Conservation (phyloP, 495 filamentous ascomycete genomes). For the Aspergillus avenaceus region DNA sequence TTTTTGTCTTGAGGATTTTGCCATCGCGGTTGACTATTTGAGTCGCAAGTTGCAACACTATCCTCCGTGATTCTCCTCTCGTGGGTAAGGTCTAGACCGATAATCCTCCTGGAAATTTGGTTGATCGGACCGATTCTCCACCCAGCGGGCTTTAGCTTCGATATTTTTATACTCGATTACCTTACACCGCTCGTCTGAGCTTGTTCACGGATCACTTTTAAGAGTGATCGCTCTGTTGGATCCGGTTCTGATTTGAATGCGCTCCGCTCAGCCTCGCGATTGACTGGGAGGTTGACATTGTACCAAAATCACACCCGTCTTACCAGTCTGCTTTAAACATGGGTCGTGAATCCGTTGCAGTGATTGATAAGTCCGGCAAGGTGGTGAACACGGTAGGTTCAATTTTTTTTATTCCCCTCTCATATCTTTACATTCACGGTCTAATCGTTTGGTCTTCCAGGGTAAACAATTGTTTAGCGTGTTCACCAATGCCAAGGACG, state of each 20-base stretch:
- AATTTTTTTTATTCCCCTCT: not conserved
- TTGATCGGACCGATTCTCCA: constrained; percentile 14
- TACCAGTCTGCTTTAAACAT: no score
- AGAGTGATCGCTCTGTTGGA: constrained; percentile 3
- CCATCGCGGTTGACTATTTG: not conserved
- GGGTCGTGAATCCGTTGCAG: constrained; percentile 71
- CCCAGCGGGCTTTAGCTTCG: constrained; percentile 10
- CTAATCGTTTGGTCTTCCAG: constrained; percentile 35
- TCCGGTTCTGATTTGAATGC: constrained; percentile 12
- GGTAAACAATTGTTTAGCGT: constrained; percentile 83
- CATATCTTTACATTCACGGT: not conserved
- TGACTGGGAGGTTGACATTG: constrained; percentile 4
- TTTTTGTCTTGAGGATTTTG: constrained; percentile 5
- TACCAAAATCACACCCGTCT: constrained; percentile 1
- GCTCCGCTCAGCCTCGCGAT: constrained; percentile 1
- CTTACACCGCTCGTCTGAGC: constrained; percentile 24
- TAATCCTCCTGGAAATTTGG: constrained; percentile 1
- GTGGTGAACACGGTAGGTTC: constrained; percentile 81
- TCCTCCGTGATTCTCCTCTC: not conserved
- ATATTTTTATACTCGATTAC: constrained; percentile 9
- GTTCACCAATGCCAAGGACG: constrained; percentile 81
- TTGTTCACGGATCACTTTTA: constrained; percentile 8
- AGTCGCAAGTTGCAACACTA: no score
- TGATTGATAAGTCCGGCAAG: constrained; percentile 90
- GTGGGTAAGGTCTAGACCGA: constrained; percentile 12